phyloP scores from a whole-genome alignment of 139 green algal genomes.

The Coelastrella sp. region DNA sequence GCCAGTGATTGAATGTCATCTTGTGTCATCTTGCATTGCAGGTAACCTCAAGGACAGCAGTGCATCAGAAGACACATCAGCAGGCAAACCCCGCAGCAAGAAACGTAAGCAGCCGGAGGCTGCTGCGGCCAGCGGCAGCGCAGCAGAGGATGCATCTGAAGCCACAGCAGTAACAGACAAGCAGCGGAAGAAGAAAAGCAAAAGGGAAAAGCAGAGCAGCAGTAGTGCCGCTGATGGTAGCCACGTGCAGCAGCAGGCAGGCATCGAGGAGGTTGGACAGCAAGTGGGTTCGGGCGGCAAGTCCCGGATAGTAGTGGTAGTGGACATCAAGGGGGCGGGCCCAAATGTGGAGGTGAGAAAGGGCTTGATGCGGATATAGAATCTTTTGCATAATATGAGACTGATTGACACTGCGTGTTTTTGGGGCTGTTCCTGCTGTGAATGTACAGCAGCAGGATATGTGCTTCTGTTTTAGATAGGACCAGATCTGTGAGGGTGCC shows the following conservation, averaged over 20 bases:
- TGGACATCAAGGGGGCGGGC: constrained; percentile 25
- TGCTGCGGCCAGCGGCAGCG: neutral
- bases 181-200: neutral
- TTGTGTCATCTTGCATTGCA: neutral
- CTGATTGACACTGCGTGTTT: no score
- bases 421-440: no score
- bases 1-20: no score
- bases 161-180: constrained; percentile 34
- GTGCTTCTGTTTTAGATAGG: no score
- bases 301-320: constrained; percentile 56
- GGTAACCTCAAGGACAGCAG: neutral
- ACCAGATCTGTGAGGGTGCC: no score
- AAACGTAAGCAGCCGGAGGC: constrained; percentile 40
- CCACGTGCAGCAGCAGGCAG: neutral
- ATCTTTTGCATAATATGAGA: no score
- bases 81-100: constrained; percentile 19
- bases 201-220: constrained; percentile 17
- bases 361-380: no score
- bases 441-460: no score
- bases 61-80: constrained; percentile 4
- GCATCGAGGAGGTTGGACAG: neutral
- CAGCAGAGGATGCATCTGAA: constrained; percentile 24
- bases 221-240: neutral
- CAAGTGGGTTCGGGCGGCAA: constrained; percentile 6
- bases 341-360: constrained; percentile 15